Conservation (phyloP, 345 rosid genomes). For the Citrus unshiu region DNA sequence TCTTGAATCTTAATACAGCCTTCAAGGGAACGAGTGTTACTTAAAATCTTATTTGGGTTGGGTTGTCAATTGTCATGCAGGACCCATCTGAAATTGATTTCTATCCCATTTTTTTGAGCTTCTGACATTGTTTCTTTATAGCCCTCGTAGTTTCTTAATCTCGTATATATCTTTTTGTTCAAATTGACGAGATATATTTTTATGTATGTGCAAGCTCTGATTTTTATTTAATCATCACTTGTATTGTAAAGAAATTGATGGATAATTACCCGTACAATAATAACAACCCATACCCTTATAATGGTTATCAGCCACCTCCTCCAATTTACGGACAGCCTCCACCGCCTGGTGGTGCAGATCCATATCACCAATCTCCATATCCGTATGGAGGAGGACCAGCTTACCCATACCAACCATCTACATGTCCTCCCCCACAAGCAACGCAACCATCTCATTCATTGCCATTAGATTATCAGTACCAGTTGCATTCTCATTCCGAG, state of each 20-base stretch:
- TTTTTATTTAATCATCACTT: slow-evolving; percentile 1
- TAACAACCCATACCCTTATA: slow-evolving; percentile 40
- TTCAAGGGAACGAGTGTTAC: background rate
- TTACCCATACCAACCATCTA: slow-evolving; percentile 35
- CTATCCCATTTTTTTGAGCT: background rate
- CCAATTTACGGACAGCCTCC: slow-evolving; percentile 47
- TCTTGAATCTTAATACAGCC: background rate
- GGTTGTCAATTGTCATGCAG: slow-evolving; percentile 39
- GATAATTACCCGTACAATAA: slow-evolving; percentile 41
- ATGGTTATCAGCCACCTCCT: slow-evolving; percentile 34
- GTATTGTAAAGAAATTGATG: slow-evolving; percentile 17
- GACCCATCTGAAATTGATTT: slow-evolving; percentile 16
- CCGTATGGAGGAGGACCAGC: slow-evolving; percentile 4
- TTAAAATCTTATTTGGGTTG: background rate
- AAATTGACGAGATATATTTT: background rate
- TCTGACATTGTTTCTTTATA: background rate
- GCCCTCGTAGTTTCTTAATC: background rate
- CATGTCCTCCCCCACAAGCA: slow-evolving; percentile 16
- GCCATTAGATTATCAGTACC: slow-evolving; percentile 40
- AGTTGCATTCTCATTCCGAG: slow-evolving; percentile 18
- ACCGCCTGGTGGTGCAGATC: slow-evolving; percentile 43
- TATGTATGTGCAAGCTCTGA: background rate
- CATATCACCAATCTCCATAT: slow-evolving; percentile 33
- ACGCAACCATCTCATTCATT: slow-evolving; percentile 25
- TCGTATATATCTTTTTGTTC: background rate